Percentiles rank a stretch among this genome's conserved stretches.
phyloP scores from a whole-genome alignment of 208 protist genomes.

The Novymonas esmeraldas region DNA sequence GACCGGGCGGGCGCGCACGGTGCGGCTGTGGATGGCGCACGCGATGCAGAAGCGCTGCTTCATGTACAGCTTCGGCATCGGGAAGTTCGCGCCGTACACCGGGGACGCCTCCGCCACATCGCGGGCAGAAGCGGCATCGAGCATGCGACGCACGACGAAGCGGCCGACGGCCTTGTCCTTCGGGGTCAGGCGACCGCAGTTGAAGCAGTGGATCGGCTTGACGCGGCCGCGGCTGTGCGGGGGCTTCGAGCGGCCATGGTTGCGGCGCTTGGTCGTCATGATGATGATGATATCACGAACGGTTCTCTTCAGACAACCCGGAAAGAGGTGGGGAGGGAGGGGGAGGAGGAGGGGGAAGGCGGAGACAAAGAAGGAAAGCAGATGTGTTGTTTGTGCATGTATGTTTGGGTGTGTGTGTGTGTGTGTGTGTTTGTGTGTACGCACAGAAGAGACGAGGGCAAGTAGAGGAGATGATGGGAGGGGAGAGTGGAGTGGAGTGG shows the following conservation, averaged over 20 bases:
- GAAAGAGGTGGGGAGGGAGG: slow-evolving; percentile 4
- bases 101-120: slow-evolving; percentile 97
- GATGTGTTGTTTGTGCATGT: too few relatives aligned
- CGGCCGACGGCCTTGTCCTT: slow-evolving; percentile 99
- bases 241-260: slow-evolving; percentile 92
- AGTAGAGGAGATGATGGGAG: not conserved
- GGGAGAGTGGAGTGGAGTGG: too few relatives aligned
- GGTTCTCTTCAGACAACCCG: not conserved
- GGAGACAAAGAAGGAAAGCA: too few relatives aligned
- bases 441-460: not conserved
- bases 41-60: slow-evolving; percentile 99
- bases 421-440: not conserved
- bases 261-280: slow-evolving; percentile 95
- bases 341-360: too few relatives aligned
- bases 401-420: not conserved
- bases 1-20: slow-evolving; percentile 93
- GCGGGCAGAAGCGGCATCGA: slow-evolving; percentile 96
- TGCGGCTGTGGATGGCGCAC: slow-evolving; percentile 99
- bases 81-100: slow-evolving; percentile 91
- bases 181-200: slow-evolving; percentile 89
- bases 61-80: slow-evolving; percentile 99
- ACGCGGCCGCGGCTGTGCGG: slow-evolving; percentile 90
- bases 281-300: slow-evolving; percentile 25
- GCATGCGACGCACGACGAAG: slow-evolving; percentile 98
- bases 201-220: slow-evolving; percentile 93